These are phyloP conservation scores for Phytophthora tentaculata DNA, from an alignment of 352 stramenopile genomes.

Conservation along the genomic window DNA sequence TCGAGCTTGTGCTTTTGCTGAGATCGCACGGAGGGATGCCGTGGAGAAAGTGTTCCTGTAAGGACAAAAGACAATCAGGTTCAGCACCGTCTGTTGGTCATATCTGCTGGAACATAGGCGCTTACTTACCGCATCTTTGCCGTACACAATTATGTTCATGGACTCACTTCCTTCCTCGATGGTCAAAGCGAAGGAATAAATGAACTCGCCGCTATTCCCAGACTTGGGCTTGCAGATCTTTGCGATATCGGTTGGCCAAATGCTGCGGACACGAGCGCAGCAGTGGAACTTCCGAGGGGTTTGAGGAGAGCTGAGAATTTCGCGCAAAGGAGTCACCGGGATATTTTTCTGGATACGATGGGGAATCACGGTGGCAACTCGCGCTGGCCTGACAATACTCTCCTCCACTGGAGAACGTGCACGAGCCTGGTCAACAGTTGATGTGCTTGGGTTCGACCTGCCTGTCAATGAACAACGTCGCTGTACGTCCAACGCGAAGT, in stretches of 20 bases:
- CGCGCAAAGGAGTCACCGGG: slow-evolving; percentile 46
- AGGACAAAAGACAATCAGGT: slow-evolving; percentile 1
- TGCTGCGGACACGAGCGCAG: slow-evolving; percentile 42
- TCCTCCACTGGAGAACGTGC: neutral
- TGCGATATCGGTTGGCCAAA: slow-evolving; percentile 58
- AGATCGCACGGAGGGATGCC: slow-evolving; percentile 77
- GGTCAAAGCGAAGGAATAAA: slow-evolving; percentile 77
- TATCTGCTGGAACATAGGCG: neutral
- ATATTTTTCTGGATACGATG: slow-evolving; percentile 54
- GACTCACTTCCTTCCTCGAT: slow-evolving; percentile 53
- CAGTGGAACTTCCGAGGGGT: slow-evolving; percentile 77
- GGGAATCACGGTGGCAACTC: slow-evolving; percentile 49
- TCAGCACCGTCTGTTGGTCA: too few species aligned
- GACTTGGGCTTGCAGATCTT: slow-evolving; percentile 60
- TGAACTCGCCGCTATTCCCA: slow-evolving; percentile 29
- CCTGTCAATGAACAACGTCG: slow-evolving; percentile 29
- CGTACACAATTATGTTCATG: slow-evolving; percentile 74
- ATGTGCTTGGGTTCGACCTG: neutral
- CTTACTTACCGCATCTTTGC: slow-evolving; percentile 67
- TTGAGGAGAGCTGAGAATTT: slow-evolving; percentile 35
- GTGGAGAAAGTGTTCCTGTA: slow-evolving; percentile 72
- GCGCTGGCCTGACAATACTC: neutral
- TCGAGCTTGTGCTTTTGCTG: slow-evolving; percentile 54
- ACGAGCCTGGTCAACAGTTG: neutral
- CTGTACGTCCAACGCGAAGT: slow-evolving; percentile 55